Conservation (phyloP, 2,329 filamentous ascomycete genomes). For the Didymella lethalis region DNA sequence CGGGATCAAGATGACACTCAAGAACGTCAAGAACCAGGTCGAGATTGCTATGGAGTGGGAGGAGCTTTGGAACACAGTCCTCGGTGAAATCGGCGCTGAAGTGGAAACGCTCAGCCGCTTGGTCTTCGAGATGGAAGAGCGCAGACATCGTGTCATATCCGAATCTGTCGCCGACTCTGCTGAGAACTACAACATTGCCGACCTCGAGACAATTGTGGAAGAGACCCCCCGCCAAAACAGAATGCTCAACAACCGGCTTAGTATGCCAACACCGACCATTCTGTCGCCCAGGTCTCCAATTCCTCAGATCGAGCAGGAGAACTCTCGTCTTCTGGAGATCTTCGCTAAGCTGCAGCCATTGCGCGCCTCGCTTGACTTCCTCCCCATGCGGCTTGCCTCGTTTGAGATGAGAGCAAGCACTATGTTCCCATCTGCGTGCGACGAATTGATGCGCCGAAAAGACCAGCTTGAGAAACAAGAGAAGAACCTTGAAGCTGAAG, state of each 20-base stretch:
- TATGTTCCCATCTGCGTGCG: conserved; percentile 88
- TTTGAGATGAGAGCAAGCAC: conserved; percentile 80
- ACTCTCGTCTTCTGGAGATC: conserved; percentile 84
- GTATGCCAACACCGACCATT: conserved; percentile 67
- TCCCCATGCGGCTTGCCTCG: conserved; percentile 90
- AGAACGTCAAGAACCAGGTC: conserved; percentile 84
- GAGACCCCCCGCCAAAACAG: conserved; percentile 71
- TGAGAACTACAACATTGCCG: conserved; percentile 76
- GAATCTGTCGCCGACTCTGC: conserved; percentile 68
- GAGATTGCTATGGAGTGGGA: conserved; percentile 99
- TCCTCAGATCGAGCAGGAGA: conserved; percentile 71
- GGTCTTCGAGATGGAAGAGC: conserved; percentile 98
- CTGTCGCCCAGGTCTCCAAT: conserved; percentile 68
- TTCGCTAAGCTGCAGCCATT: conserved; percentile 96
- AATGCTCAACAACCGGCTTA: conserved; percentile 71
- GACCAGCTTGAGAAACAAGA: conserved; percentile 82
- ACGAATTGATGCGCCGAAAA: conserved; percentile 81
- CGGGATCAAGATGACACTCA: conserved; percentile 78
- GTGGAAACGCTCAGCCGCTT: conserved; percentile 79
- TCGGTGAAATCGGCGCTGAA: conserved; percentile 92
- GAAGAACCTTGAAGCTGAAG: conserved; percentile 87
- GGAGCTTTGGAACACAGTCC: conserved; percentile 90
- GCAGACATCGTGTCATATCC: conserved; percentile 77
- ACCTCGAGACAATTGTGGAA: conserved; percentile 92
- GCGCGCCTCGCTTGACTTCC: conserved; percentile 89